These are phyloP conservation scores for Candida rishiriensis DNA, from an alignment of 805 yeast species.

Conservation along the genomic window DNA sequence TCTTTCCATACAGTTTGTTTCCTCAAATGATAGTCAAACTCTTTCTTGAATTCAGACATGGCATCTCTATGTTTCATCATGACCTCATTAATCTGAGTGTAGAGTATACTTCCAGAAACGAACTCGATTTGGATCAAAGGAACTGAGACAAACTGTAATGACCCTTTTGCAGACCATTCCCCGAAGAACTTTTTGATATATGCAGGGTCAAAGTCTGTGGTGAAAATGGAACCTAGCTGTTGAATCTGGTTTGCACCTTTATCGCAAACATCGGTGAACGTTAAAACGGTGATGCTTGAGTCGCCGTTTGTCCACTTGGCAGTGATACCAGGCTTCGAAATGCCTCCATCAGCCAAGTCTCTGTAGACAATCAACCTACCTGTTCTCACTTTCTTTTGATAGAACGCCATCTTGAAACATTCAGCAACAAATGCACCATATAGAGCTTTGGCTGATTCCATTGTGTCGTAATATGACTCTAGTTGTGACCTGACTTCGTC, in stretches of 20 bases:
- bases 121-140: conserved; percentile 40
- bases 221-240: conserved; percentile 12
- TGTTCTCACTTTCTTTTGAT: conserved; percentile 42
- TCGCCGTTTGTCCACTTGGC: conserved; percentile 37
- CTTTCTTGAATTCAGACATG: conserved; percentile 32
- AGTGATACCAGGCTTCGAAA: conserved; percentile 49
- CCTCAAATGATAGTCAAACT: conserved; percentile 32
- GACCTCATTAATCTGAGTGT: conserved; percentile 31
- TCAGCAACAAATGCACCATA: conserved; percentile 45
- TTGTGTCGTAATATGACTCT: conserved; percentile 38
- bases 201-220: conserved; percentile 21
- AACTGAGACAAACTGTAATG: conserved; percentile 32
- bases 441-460: conserved; percentile 41
- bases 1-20: conserved; percentile 42
- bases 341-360: conserved; percentile 34
- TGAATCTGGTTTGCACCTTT: conserved; percentile 13
- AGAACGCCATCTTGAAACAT: conserved; percentile 41
- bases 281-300: conserved; percentile 34
- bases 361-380: conserved; percentile 61
- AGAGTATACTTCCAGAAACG: conserved; percentile 35
- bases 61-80: conserved; percentile 34
- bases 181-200: conserved; percentile 35
- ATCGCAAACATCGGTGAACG: conserved; percentile 37
- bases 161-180: conserved; percentile 22
- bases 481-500: conserved; percentile 38